A percentile compares a stretch with the other conserved stretches of the same genome.
These are phyloP conservation scores for Solanum ossicruentum DNA, from an alignment of 257 asterid species.

Conservation along the genomic window DNA sequence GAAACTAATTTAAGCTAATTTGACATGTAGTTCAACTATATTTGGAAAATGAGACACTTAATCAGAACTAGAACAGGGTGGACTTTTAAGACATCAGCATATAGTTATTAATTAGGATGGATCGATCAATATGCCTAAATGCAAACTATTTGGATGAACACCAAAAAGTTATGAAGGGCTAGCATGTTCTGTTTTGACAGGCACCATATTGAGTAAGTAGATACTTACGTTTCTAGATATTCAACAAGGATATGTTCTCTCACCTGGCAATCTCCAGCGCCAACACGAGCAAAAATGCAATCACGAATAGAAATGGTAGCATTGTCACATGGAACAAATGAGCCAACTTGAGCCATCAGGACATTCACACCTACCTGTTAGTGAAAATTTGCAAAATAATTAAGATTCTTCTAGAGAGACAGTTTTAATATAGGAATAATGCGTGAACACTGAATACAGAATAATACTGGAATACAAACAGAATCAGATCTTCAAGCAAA, in stretches of 20 bases:
- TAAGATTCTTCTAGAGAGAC: background rate
- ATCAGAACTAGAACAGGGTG: background rate
- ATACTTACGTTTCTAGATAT: background rate
- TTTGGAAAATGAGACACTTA: background rate
- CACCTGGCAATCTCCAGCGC: constrained; percentile 99
- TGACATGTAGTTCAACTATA: background rate
- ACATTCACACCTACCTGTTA: constrained; percentile 83
- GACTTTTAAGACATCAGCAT: background rate
- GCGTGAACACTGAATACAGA: background rate
- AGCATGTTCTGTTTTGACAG: background rate
- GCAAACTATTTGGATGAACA: background rate
- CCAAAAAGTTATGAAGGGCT: background rate
- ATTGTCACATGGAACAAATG: constrained; percentile 78
- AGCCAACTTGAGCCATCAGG: constrained; percentile 96
- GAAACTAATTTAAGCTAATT: background rate
- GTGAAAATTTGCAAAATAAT: background rate
- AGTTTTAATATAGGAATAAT: background rate
- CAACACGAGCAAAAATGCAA: constrained; percentile 98
- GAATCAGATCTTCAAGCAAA: background rate
- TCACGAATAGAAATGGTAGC: constrained; percentile 88
- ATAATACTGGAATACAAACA: background rate
- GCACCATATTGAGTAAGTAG: background rate
- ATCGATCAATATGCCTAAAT: background rate
- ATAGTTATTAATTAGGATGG: background rate
- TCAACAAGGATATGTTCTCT: background rate